These are phyloP conservation scores for Pachyrhizus erosus DNA, from an alignment of 306 rosid species.

Conservation along the genomic window DNA sequence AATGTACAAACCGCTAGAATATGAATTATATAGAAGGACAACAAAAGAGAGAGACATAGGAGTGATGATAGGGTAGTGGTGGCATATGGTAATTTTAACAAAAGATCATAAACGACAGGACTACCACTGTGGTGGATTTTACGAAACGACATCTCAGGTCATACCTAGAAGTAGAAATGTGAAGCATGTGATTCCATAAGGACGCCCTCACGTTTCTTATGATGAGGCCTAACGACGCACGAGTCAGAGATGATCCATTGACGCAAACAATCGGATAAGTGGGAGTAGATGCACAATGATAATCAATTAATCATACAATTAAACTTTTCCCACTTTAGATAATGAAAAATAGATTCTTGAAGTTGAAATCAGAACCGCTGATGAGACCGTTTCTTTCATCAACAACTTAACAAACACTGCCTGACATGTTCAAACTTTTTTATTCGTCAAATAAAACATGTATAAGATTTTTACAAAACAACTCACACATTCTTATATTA, in stretches of 20 bases:
- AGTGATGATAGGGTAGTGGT: too few species aligned
- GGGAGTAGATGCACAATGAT: slow-evolving; percentile 2
- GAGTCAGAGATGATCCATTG: too few species aligned
- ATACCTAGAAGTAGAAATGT: neutral
- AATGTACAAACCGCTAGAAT: neutral
- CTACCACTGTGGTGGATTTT: neutral
- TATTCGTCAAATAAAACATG: too few species aligned
- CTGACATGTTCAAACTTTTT: too few species aligned
- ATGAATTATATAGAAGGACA: neutral
- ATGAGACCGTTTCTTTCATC: neutral
- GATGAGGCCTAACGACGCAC: neutral
- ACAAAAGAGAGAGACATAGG: neutral
- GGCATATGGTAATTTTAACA: neutral
- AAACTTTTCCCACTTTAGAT: neutral
- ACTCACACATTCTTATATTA: too few species aligned
- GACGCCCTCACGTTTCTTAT: slow-evolving; percentile 3
- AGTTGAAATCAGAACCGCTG: slow-evolving; percentile 29
- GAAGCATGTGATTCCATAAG: slow-evolving; percentile 15
- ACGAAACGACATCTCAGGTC: neutral
- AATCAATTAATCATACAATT: slow-evolving; percentile 1
- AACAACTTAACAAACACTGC: too few species aligned
- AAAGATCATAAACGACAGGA: neutral
- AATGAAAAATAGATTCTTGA: neutral
- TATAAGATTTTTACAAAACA: too few species aligned
- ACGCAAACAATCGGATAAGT: neutral